Evolutionary conservation across 805 yeast species (phyloP), one percentile per base, ranked within the genome.

Genomic region (Grigorovia jiainica): DNA sequence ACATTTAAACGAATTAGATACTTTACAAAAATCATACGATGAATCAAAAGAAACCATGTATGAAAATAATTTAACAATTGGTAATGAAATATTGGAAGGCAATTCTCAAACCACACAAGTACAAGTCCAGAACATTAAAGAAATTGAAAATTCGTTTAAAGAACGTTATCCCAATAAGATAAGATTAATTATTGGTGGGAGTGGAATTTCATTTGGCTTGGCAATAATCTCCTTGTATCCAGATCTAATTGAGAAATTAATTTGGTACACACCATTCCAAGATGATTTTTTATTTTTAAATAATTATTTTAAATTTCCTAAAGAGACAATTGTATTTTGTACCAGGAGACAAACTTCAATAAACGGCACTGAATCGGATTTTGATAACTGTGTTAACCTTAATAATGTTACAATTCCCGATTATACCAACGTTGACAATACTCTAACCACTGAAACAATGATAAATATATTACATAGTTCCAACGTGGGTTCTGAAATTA

Each of bases 181-280:
- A 32, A 71, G 78, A 1, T 55, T 66, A 13, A 67, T 82, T 16
- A 66, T 82, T 1, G 90, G 89, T 11, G 92, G 92, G 0, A 75
- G 86, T 2, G 89, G 90, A 1, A 71, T 82, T 9, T 78, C 87
- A 0, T 72, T 72, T 41, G 82, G 80, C 3, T 46, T 79, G 8
- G 78, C 83, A 0, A 34, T 79, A 13, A 13, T 13, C n/a, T 27
- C 15, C n/a, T 13, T 27, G n/a, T 27, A 27, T 27, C 31, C 31
- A 13, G 31, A 27, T 6, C 4, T 27, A 27, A 13, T 27, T 27
- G 31, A 27, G 2, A 63, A 64, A 18, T 54, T 79, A 40, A 57
- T 72, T 7, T 82, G 90, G 90, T 63, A 77, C 18, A 63, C 75
- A 0, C 61, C 71, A 35, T 67, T 65, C 41, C 52, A 45, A 71